Percentiles rank a stretch among this genome's conserved stretches.
Conservation (phyloP, 2,329 filamentous ascomycete species). For the Arthrobotrys sphaeroides region DNA sequence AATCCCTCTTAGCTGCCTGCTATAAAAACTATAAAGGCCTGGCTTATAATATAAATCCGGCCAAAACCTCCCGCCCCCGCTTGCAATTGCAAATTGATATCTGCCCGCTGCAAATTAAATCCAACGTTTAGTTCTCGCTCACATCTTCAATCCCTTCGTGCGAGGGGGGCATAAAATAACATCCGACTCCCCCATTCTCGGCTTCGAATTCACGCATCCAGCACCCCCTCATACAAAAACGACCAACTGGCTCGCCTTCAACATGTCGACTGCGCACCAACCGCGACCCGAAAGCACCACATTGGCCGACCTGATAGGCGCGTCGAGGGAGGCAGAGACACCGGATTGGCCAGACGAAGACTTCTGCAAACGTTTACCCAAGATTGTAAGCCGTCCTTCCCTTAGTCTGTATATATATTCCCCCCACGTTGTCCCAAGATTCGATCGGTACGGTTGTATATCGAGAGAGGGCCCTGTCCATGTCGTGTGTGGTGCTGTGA, state of each 20-base stretch:
- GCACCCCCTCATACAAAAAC: not conserved
- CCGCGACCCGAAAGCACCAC: conserved; percentile 35
- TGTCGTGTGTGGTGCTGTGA: conserved; percentile 42
- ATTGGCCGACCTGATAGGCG: conserved; percentile 25
- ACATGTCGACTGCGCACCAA: conserved; percentile 28
- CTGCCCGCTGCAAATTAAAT: conserved; percentile 30
- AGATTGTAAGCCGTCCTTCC: conserved; percentile 53
- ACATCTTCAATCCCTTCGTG: conserved; percentile 5
- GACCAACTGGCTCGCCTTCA: conserved; percentile 5
- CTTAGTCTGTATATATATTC: not conserved
- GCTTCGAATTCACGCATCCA: not conserved
- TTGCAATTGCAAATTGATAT: conserved; percentile 19
- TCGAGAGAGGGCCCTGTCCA: conserved; percentile 12
- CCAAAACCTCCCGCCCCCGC: conserved; percentile 43
- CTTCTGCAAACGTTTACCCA: conserved; percentile 56
- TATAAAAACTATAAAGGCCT: conserved; percentile 22
- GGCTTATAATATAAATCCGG: conserved; percentile 27
- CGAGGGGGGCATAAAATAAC: not conserved
- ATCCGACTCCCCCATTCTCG: not conserved
- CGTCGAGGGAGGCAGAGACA: conserved; percentile 12
- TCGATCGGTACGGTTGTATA: not conserved
- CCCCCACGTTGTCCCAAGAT: not conserved
- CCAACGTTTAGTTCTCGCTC: not conserved
- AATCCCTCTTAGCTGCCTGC: conserved; percentile 3
- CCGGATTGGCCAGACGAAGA: conserved; percentile 42